Percentiles rank a stretch among this genome's conserved stretches.
Evolutionary conservation across 139 green algal species (phyloP).

Genomic region (Mesostigma viride): DNA sequence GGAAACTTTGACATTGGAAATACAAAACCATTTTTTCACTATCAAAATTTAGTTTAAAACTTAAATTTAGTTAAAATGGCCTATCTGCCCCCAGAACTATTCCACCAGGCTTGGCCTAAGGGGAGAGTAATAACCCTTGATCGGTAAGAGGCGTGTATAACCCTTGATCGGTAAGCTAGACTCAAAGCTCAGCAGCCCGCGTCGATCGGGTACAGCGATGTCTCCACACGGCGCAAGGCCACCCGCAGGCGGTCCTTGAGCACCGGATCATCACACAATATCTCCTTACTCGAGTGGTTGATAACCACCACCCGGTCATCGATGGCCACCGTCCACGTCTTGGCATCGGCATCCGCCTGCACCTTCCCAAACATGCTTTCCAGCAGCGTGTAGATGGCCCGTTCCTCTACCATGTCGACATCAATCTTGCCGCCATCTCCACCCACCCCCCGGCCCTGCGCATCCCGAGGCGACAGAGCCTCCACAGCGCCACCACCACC

Average conservation of each 20-base stretch:
- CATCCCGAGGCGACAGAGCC: too few species aligned
- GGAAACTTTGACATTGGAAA: too few species aligned
- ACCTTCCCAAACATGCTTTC: not conserved
- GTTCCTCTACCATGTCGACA: not conserved
- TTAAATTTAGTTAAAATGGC: too few species aligned
- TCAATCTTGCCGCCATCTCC: not conserved
- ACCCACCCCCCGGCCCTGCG: not conserved
- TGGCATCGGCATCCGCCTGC: not conserved
- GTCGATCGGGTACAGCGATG: conserved; percentile 25
- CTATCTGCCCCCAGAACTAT: too few species aligned
- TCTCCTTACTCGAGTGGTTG: not conserved
- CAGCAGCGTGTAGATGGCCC: not conserved
- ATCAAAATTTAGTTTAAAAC: too few species aligned
- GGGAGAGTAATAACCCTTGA: too few species aligned
- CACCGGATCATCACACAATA: conserved; percentile 26
- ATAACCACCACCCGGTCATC: not conserved
- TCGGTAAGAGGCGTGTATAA: too few species aligned
- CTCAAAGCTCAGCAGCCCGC: not conserved
- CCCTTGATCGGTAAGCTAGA: too few species aligned
- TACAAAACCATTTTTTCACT: too few species aligned
- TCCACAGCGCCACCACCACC: too few species aligned
- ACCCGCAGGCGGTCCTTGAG: conserved; percentile 17
- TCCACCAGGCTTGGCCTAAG: too few species aligned
- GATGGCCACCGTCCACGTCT: conserved; percentile 8
- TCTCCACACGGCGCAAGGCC: conserved; percentile 20